Evolutionary conservation across 164 flowering plant species (phyloP).

Genomic region (Akebia trifoliata): DNA sequence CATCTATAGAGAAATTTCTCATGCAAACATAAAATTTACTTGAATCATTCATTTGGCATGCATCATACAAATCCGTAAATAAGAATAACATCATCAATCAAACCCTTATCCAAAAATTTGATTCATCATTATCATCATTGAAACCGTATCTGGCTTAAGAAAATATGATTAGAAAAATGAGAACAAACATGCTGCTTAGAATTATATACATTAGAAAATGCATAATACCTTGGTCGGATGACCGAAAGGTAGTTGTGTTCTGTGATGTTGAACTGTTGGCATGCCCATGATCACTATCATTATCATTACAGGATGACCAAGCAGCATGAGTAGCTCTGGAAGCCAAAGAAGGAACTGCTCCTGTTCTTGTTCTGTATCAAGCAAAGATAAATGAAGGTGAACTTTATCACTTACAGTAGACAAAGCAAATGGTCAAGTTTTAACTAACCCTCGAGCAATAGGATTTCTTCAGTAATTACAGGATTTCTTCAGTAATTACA

Average conservation of each 20-base stretch:
- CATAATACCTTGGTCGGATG: slow-evolving; percentile 33
- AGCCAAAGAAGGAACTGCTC: slow-evolving; percentile 56
- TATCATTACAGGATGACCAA: slow-evolving; percentile 47
- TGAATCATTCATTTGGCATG: too few relatives aligned
- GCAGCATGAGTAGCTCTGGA: slow-evolving; percentile 83
- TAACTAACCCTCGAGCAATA: not conserved
- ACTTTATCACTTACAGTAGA: not conserved
- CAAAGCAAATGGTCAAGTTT: not conserved
- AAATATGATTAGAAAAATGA: too few relatives aligned
- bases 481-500: not conserved
- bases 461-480: not conserved
- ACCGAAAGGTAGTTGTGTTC: slow-evolving; percentile 21
- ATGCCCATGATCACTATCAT: slow-evolving; percentile 19
- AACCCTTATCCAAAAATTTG: too few relatives aligned
- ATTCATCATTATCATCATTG: too few relatives aligned
- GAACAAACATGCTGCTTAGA: too few relatives aligned
- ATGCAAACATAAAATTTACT: too few relatives aligned
- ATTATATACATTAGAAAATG: not conserved
- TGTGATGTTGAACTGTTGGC: slow-evolving; percentile 16
- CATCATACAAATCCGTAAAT: too few relatives aligned
- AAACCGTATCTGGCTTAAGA: too few relatives aligned
- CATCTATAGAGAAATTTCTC: too few relatives aligned
- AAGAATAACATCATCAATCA: too few relatives aligned
- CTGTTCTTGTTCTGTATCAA: slow-evolving; percentile 57
- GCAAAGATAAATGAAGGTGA: not conserved